A percentile compares a stretch with the other conserved stretches of the same genome.
These are phyloP conservation scores for Brassica hybrid DNA, from an alignment of 441 rosid species.

Conservation along the genomic window DNA sequence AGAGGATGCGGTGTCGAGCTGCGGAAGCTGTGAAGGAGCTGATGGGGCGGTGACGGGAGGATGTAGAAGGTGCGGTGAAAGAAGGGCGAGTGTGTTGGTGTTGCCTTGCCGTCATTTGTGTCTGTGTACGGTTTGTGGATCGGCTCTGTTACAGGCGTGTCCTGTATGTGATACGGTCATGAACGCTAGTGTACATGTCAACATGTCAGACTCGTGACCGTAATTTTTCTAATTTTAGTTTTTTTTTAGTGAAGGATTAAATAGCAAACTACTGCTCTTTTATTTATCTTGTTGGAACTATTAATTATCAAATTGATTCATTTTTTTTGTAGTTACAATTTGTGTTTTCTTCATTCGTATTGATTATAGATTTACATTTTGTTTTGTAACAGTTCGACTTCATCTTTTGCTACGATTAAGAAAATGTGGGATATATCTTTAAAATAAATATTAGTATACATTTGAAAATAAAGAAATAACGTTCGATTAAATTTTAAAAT, in stretches of 20 bases:
- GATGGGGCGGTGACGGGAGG: constrained; percentile 32
- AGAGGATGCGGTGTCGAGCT: constrained; percentile 68
- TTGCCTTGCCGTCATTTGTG: constrained; percentile 80
- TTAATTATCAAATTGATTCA: not conserved
- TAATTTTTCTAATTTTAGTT: not conserved
- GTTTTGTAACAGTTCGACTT: not conserved
- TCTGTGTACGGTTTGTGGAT: constrained; percentile 71
- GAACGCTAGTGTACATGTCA: constrained; percentile 70
- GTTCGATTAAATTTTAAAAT: not conserved
- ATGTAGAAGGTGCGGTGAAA: constrained; percentile 64
- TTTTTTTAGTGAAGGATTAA: not conserved
- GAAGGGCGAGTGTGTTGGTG: constrained; percentile 65
- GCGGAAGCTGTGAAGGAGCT: constrained; percentile 54
- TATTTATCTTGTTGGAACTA: not conserved
- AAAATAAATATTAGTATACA: not conserved
- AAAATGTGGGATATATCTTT: not conserved
- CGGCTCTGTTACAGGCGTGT: constrained; percentile 55
- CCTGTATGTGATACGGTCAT: constrained; percentile 61
- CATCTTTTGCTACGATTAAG: not conserved
- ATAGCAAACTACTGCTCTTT: not conserved
- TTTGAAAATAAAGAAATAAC: not conserved
- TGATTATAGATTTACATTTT: not conserved
- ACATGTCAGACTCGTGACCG: constrained; percentile 45
- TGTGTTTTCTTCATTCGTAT: not conserved
- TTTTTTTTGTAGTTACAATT: constrained; percentile 21